These are phyloP conservation scores for Actinidia arguta DNA, from an alignment of 179 eudicot species.

Conservation along the genomic window DNA sequence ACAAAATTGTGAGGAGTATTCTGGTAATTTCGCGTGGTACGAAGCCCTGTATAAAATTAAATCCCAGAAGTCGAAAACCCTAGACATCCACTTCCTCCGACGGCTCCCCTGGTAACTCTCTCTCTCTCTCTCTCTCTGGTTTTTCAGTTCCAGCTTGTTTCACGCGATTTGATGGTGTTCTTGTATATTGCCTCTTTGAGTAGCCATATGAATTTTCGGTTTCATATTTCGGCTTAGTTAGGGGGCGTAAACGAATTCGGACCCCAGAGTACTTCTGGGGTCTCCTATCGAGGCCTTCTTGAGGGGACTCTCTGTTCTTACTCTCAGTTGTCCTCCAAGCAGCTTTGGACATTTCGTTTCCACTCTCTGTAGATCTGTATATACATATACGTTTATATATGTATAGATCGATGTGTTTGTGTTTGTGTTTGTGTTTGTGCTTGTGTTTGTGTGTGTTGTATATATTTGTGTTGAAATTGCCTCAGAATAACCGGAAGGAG, in stretches of 20 bases:
- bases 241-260: slow-evolving; percentile 3
- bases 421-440: no score
- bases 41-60: no score
- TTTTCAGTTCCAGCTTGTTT: background rate
- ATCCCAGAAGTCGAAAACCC: background rate
- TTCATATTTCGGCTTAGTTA: slow-evolving; percentile 15
- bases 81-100: background rate
- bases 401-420: background rate
- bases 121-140: background rate
- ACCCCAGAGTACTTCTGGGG: slow-evolving; percentile 5
- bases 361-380: background rate
- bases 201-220: background rate
- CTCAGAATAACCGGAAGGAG: slow-evolving; percentile 15
- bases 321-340: slow-evolving; percentile 2
- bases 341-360: background rate
- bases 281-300: background rate
- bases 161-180: background rate
- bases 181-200: slow-evolving; percentile 2
- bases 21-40: no score
- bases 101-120: background rate
- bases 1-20: no score
- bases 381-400: background rate
- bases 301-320: background rate
- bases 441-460: no score
- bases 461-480: background rate